These are phyloP conservation scores for Penicillium thymicola DNA, from an alignment of 2,329 filamentous ascomycete species.

Conservation along the genomic window DNA sequence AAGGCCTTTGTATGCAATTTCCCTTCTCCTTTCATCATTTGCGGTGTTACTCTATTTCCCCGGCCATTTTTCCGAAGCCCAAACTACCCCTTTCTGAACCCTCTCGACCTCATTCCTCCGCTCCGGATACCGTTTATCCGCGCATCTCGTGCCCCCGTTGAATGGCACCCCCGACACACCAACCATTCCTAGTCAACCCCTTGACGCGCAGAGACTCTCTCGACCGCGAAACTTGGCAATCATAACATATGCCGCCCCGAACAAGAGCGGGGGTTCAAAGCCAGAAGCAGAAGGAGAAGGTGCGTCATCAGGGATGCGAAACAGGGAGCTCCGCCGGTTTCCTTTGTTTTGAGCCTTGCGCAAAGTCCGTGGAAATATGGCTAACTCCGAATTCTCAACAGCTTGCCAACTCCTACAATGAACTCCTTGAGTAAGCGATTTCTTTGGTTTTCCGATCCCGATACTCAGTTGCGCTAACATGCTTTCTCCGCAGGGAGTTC, in stretches of 20 bases:
- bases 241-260: conserved; percentile 45
- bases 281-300: conserved; percentile 60
- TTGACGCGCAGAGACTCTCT: conserved; percentile 21
- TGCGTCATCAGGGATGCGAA: conserved; percentile 26
- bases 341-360: not conserved
- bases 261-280: conserved; percentile 53
- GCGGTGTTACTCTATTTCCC: not conserved
- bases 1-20: conserved; percentile 10
- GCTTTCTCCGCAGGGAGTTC: conserved; percentile 68
- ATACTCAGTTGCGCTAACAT: conserved; percentile 10
- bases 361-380: not conserved
- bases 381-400: conserved; percentile 40
- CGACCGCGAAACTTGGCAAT: conserved; percentile 23
- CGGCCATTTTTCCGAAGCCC: not conserved
- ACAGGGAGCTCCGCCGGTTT: not conserved
- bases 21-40: conserved; percentile 3
- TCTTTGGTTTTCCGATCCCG: not conserved
- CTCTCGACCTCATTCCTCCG: conserved; percentile 2
- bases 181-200: conserved; percentile 9
- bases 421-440: conserved; percentile 78
- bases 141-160: conserved; percentile 10
- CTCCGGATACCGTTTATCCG: not conserved
- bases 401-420: conserved; percentile 96
- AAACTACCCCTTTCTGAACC: not conserved
- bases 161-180: conserved; percentile 21